Percentiles rank a stretch among this genome's conserved stretches.
These are phyloP conservation scores for Metschnikowia matae DNA, from an alignment of 805 yeast genomes.

Conservation along the genomic window DNA sequence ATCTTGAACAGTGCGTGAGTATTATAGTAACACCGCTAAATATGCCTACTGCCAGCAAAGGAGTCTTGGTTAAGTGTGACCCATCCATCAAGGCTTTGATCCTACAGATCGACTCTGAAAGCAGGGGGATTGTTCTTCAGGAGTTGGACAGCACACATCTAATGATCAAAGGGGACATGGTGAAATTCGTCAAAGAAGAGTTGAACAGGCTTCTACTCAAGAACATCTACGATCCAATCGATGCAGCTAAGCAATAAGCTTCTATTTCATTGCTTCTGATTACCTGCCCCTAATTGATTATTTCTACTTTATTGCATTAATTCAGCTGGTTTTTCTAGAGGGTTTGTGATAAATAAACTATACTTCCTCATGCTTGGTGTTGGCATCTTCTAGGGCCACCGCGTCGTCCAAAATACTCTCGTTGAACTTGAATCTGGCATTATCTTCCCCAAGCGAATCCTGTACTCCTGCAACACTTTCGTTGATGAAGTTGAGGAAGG, in stretches of 20 bases:
- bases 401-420: slow-evolving; percentile 25
- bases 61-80: slow-evolving; percentile 57
- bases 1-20: background rate
- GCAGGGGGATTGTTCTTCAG: slow-evolving; percentile 63
- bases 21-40: background rate
- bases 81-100: slow-evolving; percentile 90
- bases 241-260: slow-evolving; percentile 46
- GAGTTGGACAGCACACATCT: slow-evolving; percentile 92
- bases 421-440: slow-evolving; percentile 17
- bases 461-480: slow-evolving; percentile 27
- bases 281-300: too few relatives aligned
- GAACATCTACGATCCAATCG: slow-evolving; percentile 81
- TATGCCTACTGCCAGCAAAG: slow-evolving; percentile 44
- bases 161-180: slow-evolving; percentile 72
- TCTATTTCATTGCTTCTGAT: background rate
- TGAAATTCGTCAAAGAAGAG: slow-evolving; percentile 72
- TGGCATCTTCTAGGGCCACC: slow-evolving; percentile 9
- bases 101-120: slow-evolving; percentile 70
- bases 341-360: background rate
- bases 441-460: slow-evolving; percentile 18
- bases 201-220: slow-evolving; percentile 71
- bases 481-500: slow-evolving; percentile 47
- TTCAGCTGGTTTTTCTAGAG: background rate
- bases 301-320: too few relatives aligned
- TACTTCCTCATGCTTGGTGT: background rate